Base-by-base conservation (phyloP, 441 rosid genomes). In the Brassica hybrid region DNA sequence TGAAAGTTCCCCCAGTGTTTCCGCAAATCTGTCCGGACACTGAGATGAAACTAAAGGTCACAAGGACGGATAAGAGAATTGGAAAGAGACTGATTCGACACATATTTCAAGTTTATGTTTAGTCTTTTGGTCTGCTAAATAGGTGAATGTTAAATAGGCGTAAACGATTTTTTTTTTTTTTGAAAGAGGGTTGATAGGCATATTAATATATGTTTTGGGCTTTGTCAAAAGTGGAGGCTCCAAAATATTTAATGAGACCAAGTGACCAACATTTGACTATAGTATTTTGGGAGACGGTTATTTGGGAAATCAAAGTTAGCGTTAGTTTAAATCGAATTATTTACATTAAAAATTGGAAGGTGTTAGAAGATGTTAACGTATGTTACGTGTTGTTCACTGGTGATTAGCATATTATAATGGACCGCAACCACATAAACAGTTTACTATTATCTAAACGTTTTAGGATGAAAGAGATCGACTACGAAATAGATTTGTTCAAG, bases 281-380 rank as follows among this genome's bases (percentile, higher is more conserved):
- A 50, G 18, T 16, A 27, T 13, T 13, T 13, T 13, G 6, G 52
- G 52, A 45, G 16, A 13, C 54, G 16, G 54, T 48, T 6, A 16
- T 76, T 60, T 5, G 60, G 58, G 12, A 73, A 80, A 25, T 77
- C 73, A 86, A 36, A 83, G 83, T 56, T 79, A 81, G 2, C 82
- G 54, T 62, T 62, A n/a, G 1, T 59, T 59, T 1, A 56, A 56
- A 56, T 18, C 25, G 61, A 21, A 16, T 59, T 21, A 11, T 59
- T 14, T 21, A 21, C 27, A 21, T 11, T 6, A 5, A 59, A 59
- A 11, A 0, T 59, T 59, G 63, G 16, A 59, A 59, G 58, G 14
- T 59, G 0, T 59, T 59, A 59, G 14, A 23, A 59, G 14, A 59
- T 59, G 32, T 21, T 59, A 23, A 59, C 19, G 1, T n/a, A n/a